These are phyloP conservation scores for Aureobasidium sp. DNA, from an alignment of 2,329 filamentous ascomycete genomes.

Conservation along the genomic window DNA sequence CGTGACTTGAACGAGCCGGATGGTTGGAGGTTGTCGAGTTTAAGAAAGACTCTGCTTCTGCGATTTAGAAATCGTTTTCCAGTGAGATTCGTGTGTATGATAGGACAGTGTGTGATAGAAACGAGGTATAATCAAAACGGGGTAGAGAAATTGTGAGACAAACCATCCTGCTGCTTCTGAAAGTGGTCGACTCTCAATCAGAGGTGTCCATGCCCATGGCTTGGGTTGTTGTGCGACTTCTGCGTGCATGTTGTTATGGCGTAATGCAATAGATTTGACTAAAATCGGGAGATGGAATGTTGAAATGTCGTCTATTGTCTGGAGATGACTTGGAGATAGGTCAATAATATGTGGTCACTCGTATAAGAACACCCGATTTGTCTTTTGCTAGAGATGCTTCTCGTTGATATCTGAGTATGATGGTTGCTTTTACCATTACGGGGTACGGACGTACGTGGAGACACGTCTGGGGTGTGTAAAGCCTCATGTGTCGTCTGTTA, in stretches of 20 bases:
- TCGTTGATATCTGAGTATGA: neutral
- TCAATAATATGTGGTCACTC: constrained; percentile 2
- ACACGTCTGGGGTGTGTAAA: neutral
- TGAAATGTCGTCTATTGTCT: neutral
- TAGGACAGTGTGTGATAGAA: neutral
- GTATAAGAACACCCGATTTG: neutral
- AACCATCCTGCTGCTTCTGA: constrained; percentile 68
- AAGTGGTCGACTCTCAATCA: constrained; percentile 60
- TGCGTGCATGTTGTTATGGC: constrained; percentile 5
- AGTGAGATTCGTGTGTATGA: neutral
- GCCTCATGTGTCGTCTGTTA: constrained; percentile 7
- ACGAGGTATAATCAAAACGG: no score
- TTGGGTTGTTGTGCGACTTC: constrained; percentile 19
- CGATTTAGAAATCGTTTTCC: constrained; percentile 25
- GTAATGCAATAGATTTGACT: neutral
- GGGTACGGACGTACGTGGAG: neutral
- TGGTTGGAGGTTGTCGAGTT: constrained; percentile 78
- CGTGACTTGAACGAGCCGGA: constrained; percentile 74
- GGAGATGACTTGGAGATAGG: constrained; percentile 2
- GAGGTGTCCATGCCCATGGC: constrained; percentile 67
- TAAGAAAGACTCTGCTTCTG: constrained; percentile 69
- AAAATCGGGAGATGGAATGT: neutral
- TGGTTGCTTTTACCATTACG: constrained; percentile 11
- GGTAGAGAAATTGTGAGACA: constrained; percentile 23
- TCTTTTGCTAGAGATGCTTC: neutral